Evolutionary conservation across 495 filamentous ascomycete genomes (phyloP), one percentile per base, ranked within the genome.

Genomic region (Cryomyces antarcticus): DNA sequence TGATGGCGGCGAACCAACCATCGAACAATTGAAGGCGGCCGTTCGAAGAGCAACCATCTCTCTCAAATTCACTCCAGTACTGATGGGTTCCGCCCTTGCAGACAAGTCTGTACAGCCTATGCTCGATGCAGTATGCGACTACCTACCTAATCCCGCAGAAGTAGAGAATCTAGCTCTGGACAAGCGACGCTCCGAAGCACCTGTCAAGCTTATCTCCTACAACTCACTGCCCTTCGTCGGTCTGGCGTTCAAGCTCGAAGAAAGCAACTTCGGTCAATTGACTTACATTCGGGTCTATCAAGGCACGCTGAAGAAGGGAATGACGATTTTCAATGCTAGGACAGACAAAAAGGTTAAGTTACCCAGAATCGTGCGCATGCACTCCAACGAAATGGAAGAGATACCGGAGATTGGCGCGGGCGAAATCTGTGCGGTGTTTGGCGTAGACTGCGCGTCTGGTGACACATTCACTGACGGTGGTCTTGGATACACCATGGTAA

Each of bases 261-360:
- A 99, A 62, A 92, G 84, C 66, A 94, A 93, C 55, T 99, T 93
- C 56, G 92, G 92, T 36, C 92, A 99, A 61, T 69, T 99, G 52
- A 99, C 92, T 40, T 99, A 96, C 60, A 88, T 99, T 46, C 84
- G 92, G 50, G 92, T 99, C 28, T 99, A 99, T 67, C 92, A 99
- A 62, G 92, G 92, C 48, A 72, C 73, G 17, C 64, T 99, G 45
- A 80, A 71, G 61, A 96, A 92, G 69, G 81, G 85, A 36, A 68
- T 78, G 53, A 80, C 83, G 57, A 75, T 99, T 30, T 94, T 78
- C 73, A 99, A 99, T 56, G 83, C 89, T 7, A 78, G 88, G 47
- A 85, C 72, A 41, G 77, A 83, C 57, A 95, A 96, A 70, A 96
- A 89, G 64, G 78, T 99, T 57, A 89, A 93, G 62, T 76, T 96